These are phyloP conservation scores for Heliosperma pusillum DNA, from an alignment of 148 eudicot genomes.

Conservation along the genomic window DNA sequence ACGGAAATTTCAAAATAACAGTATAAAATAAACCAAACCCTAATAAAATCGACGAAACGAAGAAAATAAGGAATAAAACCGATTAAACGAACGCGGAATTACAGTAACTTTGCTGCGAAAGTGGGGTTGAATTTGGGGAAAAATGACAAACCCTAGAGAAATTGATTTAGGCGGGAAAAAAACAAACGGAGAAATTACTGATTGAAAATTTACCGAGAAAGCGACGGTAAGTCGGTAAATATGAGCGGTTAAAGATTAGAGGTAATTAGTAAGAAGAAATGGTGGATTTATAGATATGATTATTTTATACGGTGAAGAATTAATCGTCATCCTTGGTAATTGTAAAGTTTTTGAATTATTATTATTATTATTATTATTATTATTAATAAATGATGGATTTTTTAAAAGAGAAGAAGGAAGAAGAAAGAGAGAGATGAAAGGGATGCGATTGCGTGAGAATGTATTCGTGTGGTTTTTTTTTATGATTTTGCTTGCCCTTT, in stretches of 20 bases:
- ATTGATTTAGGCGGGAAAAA: conserved; percentile 7
- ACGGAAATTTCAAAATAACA: conserved; percentile 1
- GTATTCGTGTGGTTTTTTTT: too few species aligned
- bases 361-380: too few species aligned
- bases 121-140: neutral
- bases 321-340: too few species aligned
- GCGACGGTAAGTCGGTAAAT: neutral
- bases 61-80: neutral
- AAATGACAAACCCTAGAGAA: conserved; percentile 22
- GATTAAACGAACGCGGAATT: neutral
- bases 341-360: too few species aligned
- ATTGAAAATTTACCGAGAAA: neutral
- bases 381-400: too few species aligned
- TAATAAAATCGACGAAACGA: neutral
- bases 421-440: too few species aligned
- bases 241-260: neutral
- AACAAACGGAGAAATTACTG: conserved; percentile 3
- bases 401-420: too few species aligned
- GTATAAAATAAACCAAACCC: neutral
- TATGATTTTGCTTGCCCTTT: too few species aligned
- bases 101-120: neutral
- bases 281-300: too few species aligned
- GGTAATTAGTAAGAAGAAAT: too few species aligned
- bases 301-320: too few species aligned
- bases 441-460: too few species aligned